Evolutionary conservation across 768 basidiomycete genomes (phyloP).

Genomic region (Lenzites betulinus): DNA sequence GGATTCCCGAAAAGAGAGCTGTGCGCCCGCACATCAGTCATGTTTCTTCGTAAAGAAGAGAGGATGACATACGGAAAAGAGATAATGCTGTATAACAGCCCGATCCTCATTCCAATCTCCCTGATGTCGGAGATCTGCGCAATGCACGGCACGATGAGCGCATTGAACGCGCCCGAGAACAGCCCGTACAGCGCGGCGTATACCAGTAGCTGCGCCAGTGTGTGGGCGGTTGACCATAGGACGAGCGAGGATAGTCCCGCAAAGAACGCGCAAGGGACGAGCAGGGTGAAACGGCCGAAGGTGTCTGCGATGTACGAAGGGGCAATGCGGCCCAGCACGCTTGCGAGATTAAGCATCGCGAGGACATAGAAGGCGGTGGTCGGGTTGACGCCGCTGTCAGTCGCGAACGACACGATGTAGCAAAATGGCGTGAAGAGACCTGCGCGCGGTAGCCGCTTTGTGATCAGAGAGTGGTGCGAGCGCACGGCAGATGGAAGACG

Average conservation of each 20-base stretch:
- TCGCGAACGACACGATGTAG: conserved; percentile 63
- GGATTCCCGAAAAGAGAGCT: conserved; percentile 69
- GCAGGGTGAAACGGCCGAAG: conserved; percentile 67
- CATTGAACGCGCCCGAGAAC: conserved; percentile 67
- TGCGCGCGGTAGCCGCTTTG: conserved; percentile 25
- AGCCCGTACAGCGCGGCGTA: conserved; percentile 64
- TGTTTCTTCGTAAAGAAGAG: not conserved
- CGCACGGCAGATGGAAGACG: not conserved
- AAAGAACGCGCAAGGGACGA: conserved; percentile 63
- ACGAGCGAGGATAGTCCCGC: conserved; percentile 58
- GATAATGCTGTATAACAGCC: conserved; percentile 62
- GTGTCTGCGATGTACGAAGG: conserved; percentile 67
- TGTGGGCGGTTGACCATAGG: conserved; percentile 54
- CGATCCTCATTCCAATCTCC: conserved; percentile 64
- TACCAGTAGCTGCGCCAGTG: conserved; percentile 41
- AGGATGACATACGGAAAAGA: conserved; percentile 55
- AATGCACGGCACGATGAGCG: conserved; percentile 66
- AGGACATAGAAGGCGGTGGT: conserved; percentile 53
- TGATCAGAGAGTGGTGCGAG: not conserved
- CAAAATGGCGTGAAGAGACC: conserved; percentile 74
- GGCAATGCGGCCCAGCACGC: conserved; percentile 61
- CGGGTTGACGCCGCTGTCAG: conserved; percentile 40
- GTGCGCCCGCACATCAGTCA: not conserved
- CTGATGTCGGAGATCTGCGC: conserved; percentile 64
- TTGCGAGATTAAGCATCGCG: conserved; percentile 67